Base-by-base conservation (phyloP, 2,329 filamentous ascomycete genomes). In the Fusarium sp. region DNA sequence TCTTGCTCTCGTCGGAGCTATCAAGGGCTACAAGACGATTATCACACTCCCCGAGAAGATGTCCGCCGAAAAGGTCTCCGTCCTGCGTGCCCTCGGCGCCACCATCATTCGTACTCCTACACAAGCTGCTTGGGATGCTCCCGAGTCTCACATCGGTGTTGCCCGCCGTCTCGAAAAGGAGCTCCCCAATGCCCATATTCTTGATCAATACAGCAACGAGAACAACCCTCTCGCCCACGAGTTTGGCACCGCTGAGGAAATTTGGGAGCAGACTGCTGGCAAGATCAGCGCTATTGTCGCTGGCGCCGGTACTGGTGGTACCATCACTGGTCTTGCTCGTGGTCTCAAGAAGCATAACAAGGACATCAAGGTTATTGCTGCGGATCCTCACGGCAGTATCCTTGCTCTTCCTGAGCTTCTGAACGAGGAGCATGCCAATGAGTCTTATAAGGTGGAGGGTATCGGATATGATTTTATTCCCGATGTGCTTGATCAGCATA, bases 41-140 rank as follows among this genome's bases (percentile, higher is more conserved):
- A 99, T 99, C 81, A 99, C 96, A 14, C 89, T 99, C 48, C 96
- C 96, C 55, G 96, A 99, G 85, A 99, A 99, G 87, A 99, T 99
- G 96, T 98, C 94, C 3, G 93, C 94, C 50, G 96, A 99, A 83
- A 99, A 99, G 83, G 96, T 99, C 41, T 92, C 95, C 4, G 96
- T 99, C 32, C 88, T 99, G 69, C 93, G 94, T 76, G 95, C 96
- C 33, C 88, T 99, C 56, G 95, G 95, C 71, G 96, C 96, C 44
- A 98, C 97, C 79, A 98, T 99, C 82, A 98, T 99, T 81, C 92
- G 96, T 59, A 99, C 96, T 7, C 96, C 96, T 27, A 99, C 95
- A 37, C 94, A 97, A 82, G 96, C 96, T 40, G 95, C 96, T 44
- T 98, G 90, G 86, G 96, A 99, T 82, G 91, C 90, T 41, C 96